Evolutionary conservation across 2,329 filamentous ascomycete genomes (phyloP), one percentile per base, ranked within the genome.

Genomic region (Blastomyces emzantsi): DNA sequence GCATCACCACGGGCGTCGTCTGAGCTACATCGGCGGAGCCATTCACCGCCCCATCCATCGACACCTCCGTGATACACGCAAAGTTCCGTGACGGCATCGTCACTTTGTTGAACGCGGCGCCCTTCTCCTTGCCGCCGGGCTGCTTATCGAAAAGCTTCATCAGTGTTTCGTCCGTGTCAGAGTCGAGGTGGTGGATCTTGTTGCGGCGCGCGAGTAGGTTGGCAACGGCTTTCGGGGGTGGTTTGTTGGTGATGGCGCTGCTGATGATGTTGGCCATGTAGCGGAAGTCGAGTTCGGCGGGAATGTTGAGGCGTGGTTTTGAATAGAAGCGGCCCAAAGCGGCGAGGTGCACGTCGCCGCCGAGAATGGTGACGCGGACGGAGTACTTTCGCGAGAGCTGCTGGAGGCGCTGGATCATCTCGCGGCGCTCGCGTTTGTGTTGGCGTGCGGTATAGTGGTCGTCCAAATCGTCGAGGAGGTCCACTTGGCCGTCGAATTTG

Each of bases 381-480:
- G 78, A 82, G 73, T 84, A 76, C 64, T 80, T 73, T 67, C 82
- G 81, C 13, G 84, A 76, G 41, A 87, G 74, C 25, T 79, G 75
- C 69, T 96, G 83, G 60, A 90, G 71, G 74, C 85, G 73, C 76
- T 89, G 69, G 78, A 92, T 74, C 54, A 97, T 81, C 49, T 85
- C 81, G 63, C 87, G 87, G 55, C 93, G 89, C 80, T 97, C 93
- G 65, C 85, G 83, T 77, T 97, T 97, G 81, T 97, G 93, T 60
- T 92, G 91, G 66, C 86, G 86, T 6, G 92, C 90, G 1, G 93
- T 97, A 80, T 97, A 97, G 70, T 87, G 85, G 69, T 88, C 85
- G 68, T 87, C 85, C 54, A 88, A 72, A 67, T 87, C 85, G 66
- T 87, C 85, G 7, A 88, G 75, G 49, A 88, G 73, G 78, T 87